Conservation (phyloP, 139 green algal genomes). For the Chlamydomonas sp. region DNA sequence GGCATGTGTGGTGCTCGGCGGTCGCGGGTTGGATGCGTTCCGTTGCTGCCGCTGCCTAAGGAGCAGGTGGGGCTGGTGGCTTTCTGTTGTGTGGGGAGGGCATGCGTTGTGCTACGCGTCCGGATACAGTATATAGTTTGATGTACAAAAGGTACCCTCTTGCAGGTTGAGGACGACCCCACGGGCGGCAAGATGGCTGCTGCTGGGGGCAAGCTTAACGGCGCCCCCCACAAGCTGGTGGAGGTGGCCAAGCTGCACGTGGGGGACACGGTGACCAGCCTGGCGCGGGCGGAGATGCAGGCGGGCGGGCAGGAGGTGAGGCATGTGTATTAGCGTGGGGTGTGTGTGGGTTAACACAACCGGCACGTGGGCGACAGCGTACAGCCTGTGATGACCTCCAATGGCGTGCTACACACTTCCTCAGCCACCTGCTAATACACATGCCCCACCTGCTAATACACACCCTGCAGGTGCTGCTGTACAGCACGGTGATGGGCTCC, state of each 20-base stretch:
- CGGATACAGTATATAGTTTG: neutral
- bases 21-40: neutral
- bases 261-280: slow-evolving; percentile 89
- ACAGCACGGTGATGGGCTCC: slow-evolving; percentile 86
- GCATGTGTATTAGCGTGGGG: neutral
- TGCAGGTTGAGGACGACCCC: slow-evolving; percentile 96
- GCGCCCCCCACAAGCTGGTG: slow-evolving; percentile 93
- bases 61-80: no score
- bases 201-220: slow-evolving; percentile 76
- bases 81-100: no score
- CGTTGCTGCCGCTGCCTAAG: no score
- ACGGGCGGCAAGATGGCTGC: slow-evolving; percentile 90
- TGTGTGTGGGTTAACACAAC: neutral
- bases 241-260: slow-evolving; percentile 91
- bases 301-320: slow-evolving; percentile 58
- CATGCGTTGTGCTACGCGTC: neutral
- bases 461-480: slow-evolving; percentile 69
- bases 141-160: neutral
- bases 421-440: neutral
- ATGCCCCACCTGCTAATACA: neutral
- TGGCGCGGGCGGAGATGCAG: slow-evolving; percentile 76
- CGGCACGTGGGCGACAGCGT: neutral
- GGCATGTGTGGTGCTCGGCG: neutral
- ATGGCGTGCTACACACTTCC: neutral
- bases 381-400: neutral